Conservation (phyloP, 345 rosid species). For the Moricandia moricandioides region DNA sequence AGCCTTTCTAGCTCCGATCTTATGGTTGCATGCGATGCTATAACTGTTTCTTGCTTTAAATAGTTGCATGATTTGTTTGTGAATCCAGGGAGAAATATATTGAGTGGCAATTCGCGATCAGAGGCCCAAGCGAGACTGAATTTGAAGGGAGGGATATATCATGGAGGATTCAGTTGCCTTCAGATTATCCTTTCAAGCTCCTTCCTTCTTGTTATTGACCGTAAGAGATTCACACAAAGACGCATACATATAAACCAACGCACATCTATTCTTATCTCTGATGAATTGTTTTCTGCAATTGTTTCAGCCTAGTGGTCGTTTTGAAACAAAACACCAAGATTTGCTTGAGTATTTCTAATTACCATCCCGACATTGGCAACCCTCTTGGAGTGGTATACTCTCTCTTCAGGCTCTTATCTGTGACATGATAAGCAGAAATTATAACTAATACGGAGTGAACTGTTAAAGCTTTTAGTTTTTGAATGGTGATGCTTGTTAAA, state of each 20-base stretch:
- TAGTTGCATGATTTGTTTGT: background rate
- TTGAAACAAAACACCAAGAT: slow-evolving; percentile 90
- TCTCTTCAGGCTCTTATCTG: too few species aligned
- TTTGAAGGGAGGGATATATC: slow-evolving; percentile 98
- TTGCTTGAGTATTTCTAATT: slow-evolving; percentile 94
- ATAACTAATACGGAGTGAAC: too few species aligned
- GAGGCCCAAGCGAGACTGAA: slow-evolving; percentile 79
- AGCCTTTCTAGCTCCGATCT: too few species aligned
- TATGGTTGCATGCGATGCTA: too few species aligned
- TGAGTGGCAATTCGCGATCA: slow-evolving; percentile 97
- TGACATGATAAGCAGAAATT: too few species aligned
- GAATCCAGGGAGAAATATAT: slow-evolving; percentile 86
- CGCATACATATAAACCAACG: too few species aligned
- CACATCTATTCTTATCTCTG: too few species aligned
- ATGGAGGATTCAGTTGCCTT: slow-evolving; percentile 91
- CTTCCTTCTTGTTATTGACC: slow-evolving; percentile 85
- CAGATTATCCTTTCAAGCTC: slow-evolving; percentile 97
- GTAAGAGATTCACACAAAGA: slow-evolving; percentile 29
- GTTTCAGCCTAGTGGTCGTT: slow-evolving; percentile 90
- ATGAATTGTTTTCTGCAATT: background rate
- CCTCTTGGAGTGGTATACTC: slow-evolving; percentile 98
- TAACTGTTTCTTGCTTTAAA: too few species aligned
- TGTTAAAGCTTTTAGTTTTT: too few species aligned
- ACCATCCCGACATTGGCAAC: slow-evolving; percentile 99
- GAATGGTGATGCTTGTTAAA: too few species aligned